Conservation (phyloP, 177 flowering plant species). For the Tripterygium wilfordii region DNA sequence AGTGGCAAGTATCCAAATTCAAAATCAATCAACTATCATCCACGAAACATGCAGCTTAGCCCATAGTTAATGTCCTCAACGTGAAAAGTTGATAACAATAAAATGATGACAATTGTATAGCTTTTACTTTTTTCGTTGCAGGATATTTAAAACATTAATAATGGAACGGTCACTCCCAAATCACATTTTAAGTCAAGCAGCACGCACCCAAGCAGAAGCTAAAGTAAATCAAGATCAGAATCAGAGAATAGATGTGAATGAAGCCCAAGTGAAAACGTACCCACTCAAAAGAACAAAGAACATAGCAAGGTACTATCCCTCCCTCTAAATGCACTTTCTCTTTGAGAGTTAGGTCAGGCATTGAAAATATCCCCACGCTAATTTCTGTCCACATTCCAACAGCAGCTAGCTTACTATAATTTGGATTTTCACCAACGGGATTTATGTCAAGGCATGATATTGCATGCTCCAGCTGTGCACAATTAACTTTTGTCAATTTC, state of each 20-base stretch:
- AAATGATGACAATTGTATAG: too few relatives aligned
- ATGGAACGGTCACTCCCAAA: too few relatives aligned
- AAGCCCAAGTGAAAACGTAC: conserved; percentile 40
- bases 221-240: neutral
- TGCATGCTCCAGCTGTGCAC: conserved; percentile 79
- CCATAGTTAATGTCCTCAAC: too few relatives aligned
- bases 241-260: neutral
- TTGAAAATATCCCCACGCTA: conserved; percentile 81
- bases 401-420: conserved; percentile 77
- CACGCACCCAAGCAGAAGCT: neutral
- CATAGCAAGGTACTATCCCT: conserved; percentile 96
- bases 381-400: conserved; percentile 99
- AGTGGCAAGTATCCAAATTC: too few relatives aligned
- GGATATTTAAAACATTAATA: too few relatives aligned
- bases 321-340: conserved; percentile 90
- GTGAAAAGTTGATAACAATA: too few relatives aligned
- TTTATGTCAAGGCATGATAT: conserved; percentile 96
- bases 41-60: too few relatives aligned
- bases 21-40: too few relatives aligned
- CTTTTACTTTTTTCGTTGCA: too few relatives aligned
- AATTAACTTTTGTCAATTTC: conserved; percentile 51
- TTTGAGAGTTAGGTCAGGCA: conserved; percentile 73
- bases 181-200: too few relatives aligned
- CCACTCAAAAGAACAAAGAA: conserved; percentile 99
- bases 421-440: conserved; percentile 80